Conservation (phyloP, 2,329 filamentous ascomycete species). For the Scortechinia acanthostroma region DNA sequence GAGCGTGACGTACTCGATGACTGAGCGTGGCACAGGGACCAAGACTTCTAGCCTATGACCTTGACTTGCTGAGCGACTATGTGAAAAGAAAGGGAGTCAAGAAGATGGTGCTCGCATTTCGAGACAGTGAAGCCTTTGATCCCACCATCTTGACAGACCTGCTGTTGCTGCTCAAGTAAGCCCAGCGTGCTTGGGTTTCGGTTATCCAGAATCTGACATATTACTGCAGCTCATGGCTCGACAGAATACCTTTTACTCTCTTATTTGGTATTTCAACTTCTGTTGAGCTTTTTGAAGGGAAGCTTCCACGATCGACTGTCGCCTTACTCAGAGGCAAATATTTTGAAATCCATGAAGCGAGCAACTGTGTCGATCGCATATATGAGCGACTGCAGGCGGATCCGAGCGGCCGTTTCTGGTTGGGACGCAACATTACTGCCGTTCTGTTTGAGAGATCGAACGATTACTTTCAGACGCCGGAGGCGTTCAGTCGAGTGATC, state of each 20-base stretch:
- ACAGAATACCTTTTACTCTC: slow-evolving; percentile 51
- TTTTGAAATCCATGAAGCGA: slow-evolving; percentile 41
- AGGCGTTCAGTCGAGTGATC: slow-evolving; percentile 40
- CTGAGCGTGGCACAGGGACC: slow-evolving; percentile 17
- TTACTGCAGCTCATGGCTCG: slow-evolving; percentile 42
- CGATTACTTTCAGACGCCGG: slow-evolving; percentile 51
- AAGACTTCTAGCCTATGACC: slow-evolving; percentile 31
- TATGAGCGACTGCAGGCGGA: slow-evolving; percentile 25
- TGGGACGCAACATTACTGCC: slow-evolving; percentile 41
- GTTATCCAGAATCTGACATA: slow-evolving; percentile 10
- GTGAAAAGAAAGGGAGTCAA: slow-evolving; percentile 21
- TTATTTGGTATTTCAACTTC: slow-evolving; percentile 57
- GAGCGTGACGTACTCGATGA: slow-evolving; percentile 4
- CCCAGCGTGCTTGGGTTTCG: slow-evolving; percentile 2
- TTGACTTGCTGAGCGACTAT: slow-evolving; percentile 32
- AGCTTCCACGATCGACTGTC: slow-evolving; percentile 41
- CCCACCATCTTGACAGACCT: slow-evolving; percentile 30
- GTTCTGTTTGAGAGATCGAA: slow-evolving; percentile 44
- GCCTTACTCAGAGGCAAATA: slow-evolving; percentile 40
- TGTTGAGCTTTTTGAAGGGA: slow-evolving; percentile 49
- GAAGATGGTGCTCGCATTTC: slow-evolving; percentile 29
- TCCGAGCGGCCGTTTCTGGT: slow-evolving; percentile 28
- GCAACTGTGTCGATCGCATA: slow-evolving; percentile 31
- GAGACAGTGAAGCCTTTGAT: slow-evolving; percentile 36
- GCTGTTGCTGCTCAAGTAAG: slow-evolving; percentile 34